These are phyloP conservation scores for Crucibulum laeve DNA, from an alignment of 768 basidiomycete genomes.

Conservation along the genomic window DNA sequence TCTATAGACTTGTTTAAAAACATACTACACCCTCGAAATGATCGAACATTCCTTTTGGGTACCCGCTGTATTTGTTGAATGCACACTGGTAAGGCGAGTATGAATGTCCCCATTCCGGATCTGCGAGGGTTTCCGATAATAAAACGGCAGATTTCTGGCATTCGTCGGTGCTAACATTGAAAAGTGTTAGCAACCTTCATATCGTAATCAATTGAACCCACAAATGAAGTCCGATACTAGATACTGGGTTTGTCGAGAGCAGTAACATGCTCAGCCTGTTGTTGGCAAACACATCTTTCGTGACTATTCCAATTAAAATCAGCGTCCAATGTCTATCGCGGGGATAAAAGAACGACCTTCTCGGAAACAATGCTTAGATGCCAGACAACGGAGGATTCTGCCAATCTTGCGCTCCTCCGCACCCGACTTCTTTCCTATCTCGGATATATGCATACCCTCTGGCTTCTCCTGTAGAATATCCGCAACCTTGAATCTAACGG, in stretches of 20 bases:
- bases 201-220: constrained; percentile 7
- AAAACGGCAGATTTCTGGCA: constrained; percentile 13
- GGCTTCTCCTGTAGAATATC: constrained; percentile 30
- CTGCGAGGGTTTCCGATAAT: constrained; percentile 30
- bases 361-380: constrained; percentile 34
- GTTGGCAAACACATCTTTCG: constrained; percentile 33
- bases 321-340: too few relatives aligned
- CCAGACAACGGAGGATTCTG: constrained; percentile 33
- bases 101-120: constrained; percentile 26
- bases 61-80: constrained; percentile 18
- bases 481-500: constrained; percentile 27
- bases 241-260: constrained; percentile 18
- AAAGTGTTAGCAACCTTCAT: neutral
- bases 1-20: neutral
- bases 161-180: neutral
- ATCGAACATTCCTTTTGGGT: constrained; percentile 15
- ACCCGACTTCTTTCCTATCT: constrained; percentile 22
- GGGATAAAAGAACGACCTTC: constrained; percentile 14
- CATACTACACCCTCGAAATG: constrained; percentile 17
- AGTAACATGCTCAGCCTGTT: constrained; percentile 34
- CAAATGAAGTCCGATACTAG: constrained; percentile 18
- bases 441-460: constrained; percentile 28
- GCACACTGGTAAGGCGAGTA: constrained; percentile 16
- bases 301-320: constrained; percentile 16
- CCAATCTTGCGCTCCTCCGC: constrained; percentile 30